Conservation (phyloP, 768 basidiomycete species). For the Candolleomyces efflorescens region DNA sequence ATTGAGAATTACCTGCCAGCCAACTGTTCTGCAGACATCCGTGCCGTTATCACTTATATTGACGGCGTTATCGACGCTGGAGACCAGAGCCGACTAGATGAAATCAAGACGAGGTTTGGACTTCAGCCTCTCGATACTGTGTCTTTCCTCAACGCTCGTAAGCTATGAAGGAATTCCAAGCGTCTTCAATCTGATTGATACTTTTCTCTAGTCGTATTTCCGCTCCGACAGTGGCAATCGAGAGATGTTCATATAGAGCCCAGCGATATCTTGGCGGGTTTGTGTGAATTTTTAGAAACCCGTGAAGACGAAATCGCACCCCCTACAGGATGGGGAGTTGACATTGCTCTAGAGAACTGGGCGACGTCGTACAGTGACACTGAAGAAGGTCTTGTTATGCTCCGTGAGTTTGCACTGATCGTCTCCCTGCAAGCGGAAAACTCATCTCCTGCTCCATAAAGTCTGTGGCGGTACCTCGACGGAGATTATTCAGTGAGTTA, state of each 20-base stretch:
- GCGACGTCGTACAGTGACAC: too few relatives aligned
- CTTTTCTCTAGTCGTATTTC: constrained; percentile 39
- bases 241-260: constrained; percentile 37
- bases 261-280: too few relatives aligned
- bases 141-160: constrained; percentile 58
- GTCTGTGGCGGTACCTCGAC: too few relatives aligned
- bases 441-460: too few relatives aligned
- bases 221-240: constrained; percentile 63
- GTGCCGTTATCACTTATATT: constrained; percentile 56
- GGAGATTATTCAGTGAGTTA: too few relatives aligned
- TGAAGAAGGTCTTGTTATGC: too few relatives aligned
- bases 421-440: too few relatives aligned
- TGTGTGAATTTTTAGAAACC: too few relatives aligned
- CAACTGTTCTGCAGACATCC: constrained; percentile 71
- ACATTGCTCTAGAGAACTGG: too few relatives aligned
- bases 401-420: too few relatives aligned
- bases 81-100: constrained; percentile 42
- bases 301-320: too few relatives aligned
- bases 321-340: too few relatives aligned
- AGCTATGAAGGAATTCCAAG: constrained; percentile 15
- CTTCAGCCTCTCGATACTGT: constrained; percentile 50
- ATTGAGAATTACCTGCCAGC: constrained; percentile 60
- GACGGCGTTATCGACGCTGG: constrained; percentile 49
- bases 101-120: constrained; percentile 55
- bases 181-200: constrained; percentile 14